Conservation (phyloP, 805 yeast species). For the Monosporozyma servazzii region DNA sequence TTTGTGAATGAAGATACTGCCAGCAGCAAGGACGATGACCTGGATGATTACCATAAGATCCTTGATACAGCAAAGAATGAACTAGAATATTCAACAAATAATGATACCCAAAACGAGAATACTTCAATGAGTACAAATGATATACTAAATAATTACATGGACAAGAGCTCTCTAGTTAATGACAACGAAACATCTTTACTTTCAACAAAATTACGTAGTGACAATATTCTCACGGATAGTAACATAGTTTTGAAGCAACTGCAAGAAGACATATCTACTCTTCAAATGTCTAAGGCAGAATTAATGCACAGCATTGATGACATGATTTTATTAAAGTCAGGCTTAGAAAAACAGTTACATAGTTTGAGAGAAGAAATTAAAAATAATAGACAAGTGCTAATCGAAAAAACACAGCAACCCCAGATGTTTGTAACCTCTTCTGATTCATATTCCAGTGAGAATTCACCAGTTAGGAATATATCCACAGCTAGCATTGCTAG, state of each 20-base stretch:
- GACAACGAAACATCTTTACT: neutral
- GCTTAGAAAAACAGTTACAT: conserved; percentile 4
- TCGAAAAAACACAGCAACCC: neutral
- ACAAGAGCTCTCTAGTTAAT: neutral
- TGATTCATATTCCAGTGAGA: conserved; percentile 4
- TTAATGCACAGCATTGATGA: conserved; percentile 2
- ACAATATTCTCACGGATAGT: neutral
- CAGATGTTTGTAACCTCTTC: neutral
- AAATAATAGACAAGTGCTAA: neutral
- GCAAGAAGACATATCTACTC: conserved; percentile 3
- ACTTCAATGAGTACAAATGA: neutral
- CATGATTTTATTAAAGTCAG: conserved; percentile 4
- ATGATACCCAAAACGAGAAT: conserved; percentile 1
- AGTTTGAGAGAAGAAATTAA: conserved; percentile 2
- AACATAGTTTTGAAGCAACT: neutral
- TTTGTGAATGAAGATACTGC: neutral
- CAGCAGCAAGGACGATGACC: neutral
- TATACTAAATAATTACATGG: conserved; percentile 1
- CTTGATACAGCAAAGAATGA: neutral
- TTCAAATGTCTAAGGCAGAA: conserved; percentile 3
- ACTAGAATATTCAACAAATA: neutral
- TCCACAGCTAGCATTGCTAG: conserved; percentile 19
- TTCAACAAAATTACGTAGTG: neutral
- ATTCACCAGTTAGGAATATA: conserved; percentile 12
- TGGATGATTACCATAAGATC: neutral